Base-by-base conservation (phyloP, 352 stramenopile genomes). In the Globisporangium cylindrosporum region DNA sequence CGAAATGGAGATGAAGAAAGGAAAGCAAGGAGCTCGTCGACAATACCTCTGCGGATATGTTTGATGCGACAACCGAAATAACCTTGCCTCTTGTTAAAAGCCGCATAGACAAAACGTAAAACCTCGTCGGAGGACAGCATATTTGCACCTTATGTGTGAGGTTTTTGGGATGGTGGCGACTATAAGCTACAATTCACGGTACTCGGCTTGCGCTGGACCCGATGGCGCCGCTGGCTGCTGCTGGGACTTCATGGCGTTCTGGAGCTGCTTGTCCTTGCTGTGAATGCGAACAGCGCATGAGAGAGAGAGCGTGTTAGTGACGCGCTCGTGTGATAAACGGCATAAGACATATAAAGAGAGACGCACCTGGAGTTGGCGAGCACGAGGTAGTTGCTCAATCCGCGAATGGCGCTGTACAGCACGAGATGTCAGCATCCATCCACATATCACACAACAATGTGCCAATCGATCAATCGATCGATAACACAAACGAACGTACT, bases 351-450 rank as follows among this genome's bases (percentile, higher is more conserved):
- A 8, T 22, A 18, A 24, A 4, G 7, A 67, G 3, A 41, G 36
- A 69, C 74, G 69, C n/a, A 90, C 81, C 79, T 94, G 46, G 88
- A 91, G 71, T 95, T 95, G 60, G 88, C 88, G 75, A 95, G 76
- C 70, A 95, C 80, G 46, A 95, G 71, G 73, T 95, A 95, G 82
- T 95, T 95, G 69, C 88, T 95, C 53, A 95, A 70, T 51, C 88
- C 88, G 61, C 88, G 86, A 32, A 95, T 74, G 25, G 88, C 88
- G 65, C 87, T 94, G 60, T 18, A 48, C 7, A 27, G 64, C 66
- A 9, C 54, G 41, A 61, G 38, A 71, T 20, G 58, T 34, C 27
- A 74, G 18, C 29, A 66, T 24, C 32, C 29, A 66, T 24, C 32
- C 49, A 69, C 25, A 62, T 10, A 36, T 36, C 32, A 36, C 10